Conservation (phyloP, 441 rosid genomes). For the Adansonia rubrostipa region DNA sequence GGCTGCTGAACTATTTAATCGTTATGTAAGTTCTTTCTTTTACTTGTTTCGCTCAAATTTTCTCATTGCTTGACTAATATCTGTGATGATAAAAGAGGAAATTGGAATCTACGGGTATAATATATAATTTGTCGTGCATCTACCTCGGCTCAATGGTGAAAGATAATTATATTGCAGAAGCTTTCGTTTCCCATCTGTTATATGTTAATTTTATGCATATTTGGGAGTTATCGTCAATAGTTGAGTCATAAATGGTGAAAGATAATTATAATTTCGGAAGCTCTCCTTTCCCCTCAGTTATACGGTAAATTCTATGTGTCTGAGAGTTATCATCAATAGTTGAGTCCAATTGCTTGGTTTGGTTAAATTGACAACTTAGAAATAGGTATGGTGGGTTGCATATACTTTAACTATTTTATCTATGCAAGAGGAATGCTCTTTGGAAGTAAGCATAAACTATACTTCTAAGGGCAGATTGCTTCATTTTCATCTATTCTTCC, state of each 20-base stretch:
- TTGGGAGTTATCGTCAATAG: neutral
- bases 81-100: neutral
- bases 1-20: conserved; percentile 70
- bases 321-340: neutral
- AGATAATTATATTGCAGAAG: neutral
- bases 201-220: neutral
- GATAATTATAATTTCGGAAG: too few species aligned
- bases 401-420: neutral
- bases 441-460: neutral
- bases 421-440: neutral
- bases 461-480: neutral
- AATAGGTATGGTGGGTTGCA: neutral
- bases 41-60: neutral
- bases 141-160: neutral
- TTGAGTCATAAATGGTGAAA: neutral
- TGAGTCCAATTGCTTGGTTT: neutral
- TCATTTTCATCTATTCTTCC: conserved; percentile 3
- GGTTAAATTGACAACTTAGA: neutral
- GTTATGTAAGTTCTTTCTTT: conserved; percentile 59
- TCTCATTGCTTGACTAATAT: neutral
- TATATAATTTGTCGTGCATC: neutral
- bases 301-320: neutral
- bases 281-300: too few species aligned
- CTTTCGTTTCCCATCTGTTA: neutral
- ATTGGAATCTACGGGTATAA: neutral